Evolutionary conservation across 1,139 yeast genomes (phyloP).

Genomic region (Scheffersomyces parashehatae): DNA sequence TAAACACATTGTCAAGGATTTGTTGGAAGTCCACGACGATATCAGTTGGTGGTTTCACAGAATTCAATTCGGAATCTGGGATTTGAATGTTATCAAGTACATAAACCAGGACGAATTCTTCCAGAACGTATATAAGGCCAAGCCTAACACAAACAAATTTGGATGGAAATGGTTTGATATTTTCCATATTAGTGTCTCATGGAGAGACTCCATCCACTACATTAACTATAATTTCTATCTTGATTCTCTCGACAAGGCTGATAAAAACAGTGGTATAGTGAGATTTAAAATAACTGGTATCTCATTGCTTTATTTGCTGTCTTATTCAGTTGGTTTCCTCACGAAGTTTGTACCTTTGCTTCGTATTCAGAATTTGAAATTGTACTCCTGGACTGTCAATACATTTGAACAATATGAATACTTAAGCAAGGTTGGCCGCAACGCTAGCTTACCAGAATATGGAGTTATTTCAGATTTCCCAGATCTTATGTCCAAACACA

Average conservation of each 20-base stretch:
- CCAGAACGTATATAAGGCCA: slow-evolving; percentile 12
- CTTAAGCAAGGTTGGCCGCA: slow-evolving; percentile 28
- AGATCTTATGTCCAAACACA: slow-evolving; percentile 30
- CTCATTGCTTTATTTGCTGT: slow-evolving; percentile 38
- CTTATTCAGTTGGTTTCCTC: slow-evolving; percentile 41
- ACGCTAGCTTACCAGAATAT: slow-evolving; percentile 29
- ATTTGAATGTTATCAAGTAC: slow-evolving; percentile 60
- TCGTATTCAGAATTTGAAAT: slow-evolving; percentile 44
- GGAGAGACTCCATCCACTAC: slow-evolving; percentile 37
- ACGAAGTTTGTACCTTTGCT: slow-evolving; percentile 39
- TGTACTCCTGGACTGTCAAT: slow-evolving; percentile 87
- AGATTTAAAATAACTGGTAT: slow-evolving; percentile 38
- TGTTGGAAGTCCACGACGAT: slow-evolving; percentile 51
- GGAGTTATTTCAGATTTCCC: slow-evolving; percentile 71
- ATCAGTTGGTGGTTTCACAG: slow-evolving; percentile 65
- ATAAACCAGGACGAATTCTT: slow-evolving; percentile 45
- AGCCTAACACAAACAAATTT: slow-evolving; percentile 6
- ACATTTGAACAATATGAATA: slow-evolving; percentile 49
- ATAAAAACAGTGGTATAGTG: slow-evolving; percentile 14
- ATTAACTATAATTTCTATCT: slow-evolving; percentile 40
- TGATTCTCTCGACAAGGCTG: slow-evolving; percentile 19
- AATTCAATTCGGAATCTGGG: slow-evolving; percentile 82
- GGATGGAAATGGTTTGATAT: slow-evolving; percentile 35
- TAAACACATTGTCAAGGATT: slow-evolving; percentile 49
- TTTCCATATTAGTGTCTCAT: slow-evolving; percentile 36